Base-by-base conservation (phyloP, 768 basidiomycete genomes). In the Lanmaoa rubissima region DNA sequence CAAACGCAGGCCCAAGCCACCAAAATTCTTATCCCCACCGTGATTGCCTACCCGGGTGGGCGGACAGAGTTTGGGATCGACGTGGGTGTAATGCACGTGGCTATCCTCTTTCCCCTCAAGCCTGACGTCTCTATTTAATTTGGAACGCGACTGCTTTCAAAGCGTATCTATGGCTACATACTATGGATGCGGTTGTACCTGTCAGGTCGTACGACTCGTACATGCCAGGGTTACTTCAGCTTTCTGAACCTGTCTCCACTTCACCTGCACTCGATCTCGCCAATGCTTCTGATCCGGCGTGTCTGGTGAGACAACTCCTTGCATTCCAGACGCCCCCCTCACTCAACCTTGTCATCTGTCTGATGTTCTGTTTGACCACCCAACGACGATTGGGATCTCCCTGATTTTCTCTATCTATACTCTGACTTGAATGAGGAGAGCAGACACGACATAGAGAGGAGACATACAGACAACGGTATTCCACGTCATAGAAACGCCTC, bases 361-460 rank as follows among this genome's bases (percentile, higher is more conserved):
- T 92, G 24, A 86, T 91, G 81, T 87, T 91, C 62, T 90, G 88
- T 66, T 74, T 92, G 47, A 65, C 88, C 88, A 0, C 75, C 82
- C 12, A 81, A 84, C 58, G 86, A 90, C n/a, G 89, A 92, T 54
- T 92, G 88, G 88, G 88, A 90, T 56, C 73, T 82, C 28, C 83
- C 82, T 2, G 82, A 83, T 11, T 92, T 91, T 62, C 89, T 90
- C 0, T 81, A 86, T 65, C 66, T 90, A 24, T 83, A 85, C 60
- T 79, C 87, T 2, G 82, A 89, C 65, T 66, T 91, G 34, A 77
- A 78, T 28, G 75, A 73, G n/a, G 74, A 75, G 16, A 64, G 75
- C n/a, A 73, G 74, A 84, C 51, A 74, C 77, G 2, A 79, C 85
- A 48, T 88, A 88, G 87, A 75, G 77, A 6, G 84, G 86, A 59